Evolutionary conservation across 495 filamentous ascomycete species (phyloP).

Genomic region (Neurospora sp.): DNA sequence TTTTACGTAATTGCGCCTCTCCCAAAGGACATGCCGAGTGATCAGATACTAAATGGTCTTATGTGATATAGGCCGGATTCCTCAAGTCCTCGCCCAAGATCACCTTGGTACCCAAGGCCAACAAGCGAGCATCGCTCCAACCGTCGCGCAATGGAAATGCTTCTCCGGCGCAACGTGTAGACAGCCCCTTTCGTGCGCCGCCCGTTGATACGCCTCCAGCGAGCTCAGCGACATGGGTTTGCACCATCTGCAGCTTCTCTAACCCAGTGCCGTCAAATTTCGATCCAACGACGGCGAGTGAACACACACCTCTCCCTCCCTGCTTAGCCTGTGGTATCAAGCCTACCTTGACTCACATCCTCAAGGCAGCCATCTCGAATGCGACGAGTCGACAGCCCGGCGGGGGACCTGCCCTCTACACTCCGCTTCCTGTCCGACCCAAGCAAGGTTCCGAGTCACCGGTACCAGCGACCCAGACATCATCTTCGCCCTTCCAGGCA

Average conservation of each 20-base stretch:
- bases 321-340: conserved; percentile 93
- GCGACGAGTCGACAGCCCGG: conserved; percentile 42
- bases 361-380: conserved; percentile 74
- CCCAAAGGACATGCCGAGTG: background rate
- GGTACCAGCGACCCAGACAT: background rate
- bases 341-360: conserved; percentile 65
- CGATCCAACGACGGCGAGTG: conserved; percentile 65
- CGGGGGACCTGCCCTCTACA: conserved; percentile 11
- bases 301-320: conserved; percentile 66
- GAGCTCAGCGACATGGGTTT: conserved; percentile 84
- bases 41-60: background rate
- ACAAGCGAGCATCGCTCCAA: conserved; percentile 46
- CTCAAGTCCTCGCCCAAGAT: conserved; percentile 93
- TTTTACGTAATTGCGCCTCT: conserved; percentile 56
- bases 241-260: conserved; percentile 94
- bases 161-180: conserved; percentile 39
- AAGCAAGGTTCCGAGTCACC: conserved; percentile 10
- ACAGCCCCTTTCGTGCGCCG: conserved; percentile 39
- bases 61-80: conserved; percentile 62
- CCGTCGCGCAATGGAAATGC: conserved; percentile 31
- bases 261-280: conserved; percentile 92
- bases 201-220: conserved; percentile 36
- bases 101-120: conserved; percentile 68
- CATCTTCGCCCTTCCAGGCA: background rate
- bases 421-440: conserved; percentile 20